Conservation (phyloP, 1,139 yeast species). For the Suhomyces bribrorum region DNA sequence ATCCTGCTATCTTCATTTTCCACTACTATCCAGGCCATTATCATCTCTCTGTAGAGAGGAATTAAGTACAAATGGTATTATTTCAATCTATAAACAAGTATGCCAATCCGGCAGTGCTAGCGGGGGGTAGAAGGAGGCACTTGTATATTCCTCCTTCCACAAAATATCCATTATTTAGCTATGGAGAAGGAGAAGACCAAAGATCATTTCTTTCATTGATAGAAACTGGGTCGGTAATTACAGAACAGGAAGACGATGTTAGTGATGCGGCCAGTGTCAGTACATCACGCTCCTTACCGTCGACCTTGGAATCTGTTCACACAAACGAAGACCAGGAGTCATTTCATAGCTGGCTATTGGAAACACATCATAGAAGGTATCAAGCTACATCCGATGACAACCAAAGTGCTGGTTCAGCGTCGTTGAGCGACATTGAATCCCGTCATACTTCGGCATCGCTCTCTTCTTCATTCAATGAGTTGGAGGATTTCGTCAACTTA, state of each 20-base stretch:
- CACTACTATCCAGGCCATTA: not conserved
- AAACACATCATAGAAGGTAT: slow-evolving; percentile 65
- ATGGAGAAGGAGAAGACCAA: slow-evolving; percentile 63
- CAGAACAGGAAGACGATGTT: slow-evolving; percentile 42
- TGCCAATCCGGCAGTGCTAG: slow-evolving; percentile 44
- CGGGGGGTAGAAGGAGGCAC: slow-evolving; percentile 44
- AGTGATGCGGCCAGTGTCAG: slow-evolving; percentile 56
- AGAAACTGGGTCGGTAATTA: slow-evolving; percentile 42
- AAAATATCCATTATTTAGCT: slow-evolving; percentile 62
- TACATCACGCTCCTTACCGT: slow-evolving; percentile 63
- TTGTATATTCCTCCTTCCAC: slow-evolving; percentile 73
- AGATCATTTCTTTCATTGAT: slow-evolving; percentile 58
- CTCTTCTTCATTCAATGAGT: slow-evolving; percentile 19
- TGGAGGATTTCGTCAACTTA: slow-evolving; percentile 45
- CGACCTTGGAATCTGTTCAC: slow-evolving; percentile 53
- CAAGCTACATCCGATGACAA: slow-evolving; percentile 22
- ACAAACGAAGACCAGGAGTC: slow-evolving; percentile 57
- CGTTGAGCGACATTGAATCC: slow-evolving; percentile 8
- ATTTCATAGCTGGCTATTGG: slow-evolving; percentile 59
- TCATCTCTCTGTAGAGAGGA: not conserved
- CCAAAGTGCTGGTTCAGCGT: slow-evolving; percentile 7
- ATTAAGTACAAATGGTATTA: slow-evolving; percentile 35
- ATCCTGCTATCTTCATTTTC: not conserved
- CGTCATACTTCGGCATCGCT: slow-evolving; percentile 10
- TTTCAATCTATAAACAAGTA: slow-evolving; percentile 43